These are phyloP conservation scores for Mortierella sp. DNA, from an alignment of 371 early-diverging fungal species.

Conservation along the genomic window DNA sequence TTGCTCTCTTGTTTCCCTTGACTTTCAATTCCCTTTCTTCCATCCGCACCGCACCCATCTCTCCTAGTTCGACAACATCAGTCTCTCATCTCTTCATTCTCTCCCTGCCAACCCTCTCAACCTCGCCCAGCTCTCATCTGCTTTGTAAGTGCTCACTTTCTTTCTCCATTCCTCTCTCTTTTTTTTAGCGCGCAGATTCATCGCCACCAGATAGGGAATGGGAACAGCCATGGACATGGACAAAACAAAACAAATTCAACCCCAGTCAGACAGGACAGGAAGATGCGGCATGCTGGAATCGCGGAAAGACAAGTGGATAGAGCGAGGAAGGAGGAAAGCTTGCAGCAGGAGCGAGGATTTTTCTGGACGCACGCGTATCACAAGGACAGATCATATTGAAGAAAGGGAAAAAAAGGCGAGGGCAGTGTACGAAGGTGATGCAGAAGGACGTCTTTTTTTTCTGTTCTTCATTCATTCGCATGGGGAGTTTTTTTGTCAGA, in stretches of 20 bases:
- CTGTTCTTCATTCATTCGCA: not conserved
- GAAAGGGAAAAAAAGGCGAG: not conserved
- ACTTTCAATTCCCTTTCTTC: not conserved
- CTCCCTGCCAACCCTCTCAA: too few relatives aligned
- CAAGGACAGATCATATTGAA: not conserved
- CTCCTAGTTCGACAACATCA: not conserved
- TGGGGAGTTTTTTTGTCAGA: not conserved
- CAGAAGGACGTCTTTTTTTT: not conserved
- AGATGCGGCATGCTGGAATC: too few relatives aligned
- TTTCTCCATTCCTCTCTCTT: not conserved
- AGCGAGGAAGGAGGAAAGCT: not conserved
- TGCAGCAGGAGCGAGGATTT: not conserved
- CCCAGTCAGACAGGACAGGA: not conserved
- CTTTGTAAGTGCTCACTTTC: slow-evolving; percentile 6
- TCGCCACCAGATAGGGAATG: not conserved
- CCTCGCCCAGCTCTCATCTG: not conserved
- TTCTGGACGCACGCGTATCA: not conserved
- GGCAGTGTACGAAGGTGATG: too few relatives aligned
- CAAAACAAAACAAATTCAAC: not conserved
- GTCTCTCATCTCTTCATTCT: not conserved
- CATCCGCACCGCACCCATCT: not conserved
- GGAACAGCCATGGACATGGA: not conserved
- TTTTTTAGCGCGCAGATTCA: not conserved
- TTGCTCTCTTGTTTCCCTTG: not conserved
- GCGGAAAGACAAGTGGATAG: not conserved